Percentiles rank a stretch among this genome's conserved stretches.
Evolutionary conservation across 129 eudicot genomes (phyloP).

Genomic region (Calendula officinalis): DNA sequence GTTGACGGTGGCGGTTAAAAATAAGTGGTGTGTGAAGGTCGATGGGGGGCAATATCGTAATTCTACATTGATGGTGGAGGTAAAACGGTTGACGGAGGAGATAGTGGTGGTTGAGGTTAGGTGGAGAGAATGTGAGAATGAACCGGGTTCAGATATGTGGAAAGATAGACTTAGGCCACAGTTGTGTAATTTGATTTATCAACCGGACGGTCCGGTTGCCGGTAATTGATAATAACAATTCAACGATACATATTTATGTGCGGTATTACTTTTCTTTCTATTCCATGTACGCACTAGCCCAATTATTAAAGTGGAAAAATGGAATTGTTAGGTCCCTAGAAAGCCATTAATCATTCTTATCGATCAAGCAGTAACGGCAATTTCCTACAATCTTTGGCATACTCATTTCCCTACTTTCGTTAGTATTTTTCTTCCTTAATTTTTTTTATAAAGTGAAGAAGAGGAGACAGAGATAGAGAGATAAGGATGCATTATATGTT

Average conservation of each 20-base stretch:
- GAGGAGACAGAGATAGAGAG: too few species aligned
- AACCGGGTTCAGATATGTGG: constrained; percentile 45
- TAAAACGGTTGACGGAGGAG: constrained; percentile 59
- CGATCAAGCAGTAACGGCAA: too few species aligned
- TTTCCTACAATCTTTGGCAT: too few species aligned
- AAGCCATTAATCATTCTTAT: too few species aligned
- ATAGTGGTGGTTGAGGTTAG: constrained; percentile 56
- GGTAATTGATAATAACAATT: constrained; percentile 13
- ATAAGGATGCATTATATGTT: too few species aligned
- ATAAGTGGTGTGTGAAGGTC: constrained; percentile 39
- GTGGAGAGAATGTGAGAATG: constrained; percentile 38
- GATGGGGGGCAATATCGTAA: constrained; percentile 66
- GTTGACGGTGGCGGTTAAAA: constrained; percentile 39
- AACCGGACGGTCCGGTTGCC: constrained; percentile 32
- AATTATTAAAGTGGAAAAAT: too few species aligned
- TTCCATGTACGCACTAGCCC: too few species aligned
- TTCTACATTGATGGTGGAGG: constrained; percentile 35
- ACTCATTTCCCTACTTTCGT: too few species aligned
- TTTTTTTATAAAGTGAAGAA: too few species aligned
- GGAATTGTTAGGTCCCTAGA: too few species aligned
- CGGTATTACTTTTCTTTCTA: not conserved
- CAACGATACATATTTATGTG: constrained; percentile 12
- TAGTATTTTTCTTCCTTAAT: too few species aligned
- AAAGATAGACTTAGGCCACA: constrained; percentile 44
- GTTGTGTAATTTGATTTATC: constrained; percentile 41